Evolutionary conservation across 768 basidiomycete genomes (phyloP), one percentile per base, ranked within the genome.

Genomic region (Galerina sulciceps): DNA sequence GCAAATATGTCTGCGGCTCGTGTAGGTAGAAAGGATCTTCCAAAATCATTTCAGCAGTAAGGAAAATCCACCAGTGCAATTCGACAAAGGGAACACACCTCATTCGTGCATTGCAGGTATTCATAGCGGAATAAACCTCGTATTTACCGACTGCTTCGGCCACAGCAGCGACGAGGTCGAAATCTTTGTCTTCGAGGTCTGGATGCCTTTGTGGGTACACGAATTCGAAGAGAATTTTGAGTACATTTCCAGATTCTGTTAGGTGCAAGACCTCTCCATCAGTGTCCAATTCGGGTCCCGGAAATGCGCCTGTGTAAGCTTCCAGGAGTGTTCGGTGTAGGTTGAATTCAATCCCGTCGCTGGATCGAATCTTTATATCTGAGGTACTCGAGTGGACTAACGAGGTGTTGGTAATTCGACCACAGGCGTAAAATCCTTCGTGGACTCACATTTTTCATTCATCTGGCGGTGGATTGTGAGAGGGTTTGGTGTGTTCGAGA

Each of bases 181-280:
- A 68, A 3, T 55, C 49, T 14, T 64, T 46, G 6, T 55, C 41
- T 8, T 66, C 51, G 31, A 73, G 51, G 10, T 61, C 57, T 0
- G 70, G 70, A 34, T 67, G 65, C 20, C 65, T 65, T 20, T 55
- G 58, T 2, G 70, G 71, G 20, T 70, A 70, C 1, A 69, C 62
- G 47, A 63, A 74, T 35, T 66, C 66, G 50, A 73, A 73, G 2
- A 71, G 63, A 2, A 69, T 57, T n/a, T 65, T 68, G 6, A 74
- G 66, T 2, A 65, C 67, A 6, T 45, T 15, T 1, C 69, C 57
- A 1, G 48, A 31, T 56, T 75, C 73, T 0, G 67, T 57, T 3
- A 75, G 67, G 0, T 58, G 34, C 4, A 69, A 58, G 1, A 66
- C 26, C 26, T 73, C 69, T 22, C 53, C 67, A 8, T 18, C 10